Conservation (phyloP, 352 stramenopile species). For the Pythium phragmiticola region DNA sequence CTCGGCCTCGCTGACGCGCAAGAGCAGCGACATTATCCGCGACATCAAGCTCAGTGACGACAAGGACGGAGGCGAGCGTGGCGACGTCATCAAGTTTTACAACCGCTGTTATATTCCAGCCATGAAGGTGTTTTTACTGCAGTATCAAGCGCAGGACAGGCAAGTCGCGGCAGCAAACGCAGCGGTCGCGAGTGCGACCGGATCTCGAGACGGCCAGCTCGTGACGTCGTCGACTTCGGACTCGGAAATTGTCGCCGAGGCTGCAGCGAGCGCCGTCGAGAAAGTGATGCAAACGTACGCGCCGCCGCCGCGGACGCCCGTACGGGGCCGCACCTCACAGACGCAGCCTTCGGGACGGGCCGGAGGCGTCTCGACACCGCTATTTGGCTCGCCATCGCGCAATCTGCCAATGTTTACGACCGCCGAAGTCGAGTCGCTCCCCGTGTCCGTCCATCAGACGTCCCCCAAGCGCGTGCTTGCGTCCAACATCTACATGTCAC, state of each 20-base stretch:
- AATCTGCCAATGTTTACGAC: slow-evolving; percentile 56
- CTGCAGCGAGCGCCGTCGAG: slow-evolving; percentile 65
- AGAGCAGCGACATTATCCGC: slow-evolving; percentile 67
- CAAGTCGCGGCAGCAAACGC: slow-evolving; percentile 76
- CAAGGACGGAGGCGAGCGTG: slow-evolving; percentile 32
- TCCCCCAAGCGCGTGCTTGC: slow-evolving; percentile 77
- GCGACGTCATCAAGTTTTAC: slow-evolving; percentile 91
- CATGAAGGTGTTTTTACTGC: slow-evolving; percentile 86
- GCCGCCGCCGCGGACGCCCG: slow-evolving; percentile 38
- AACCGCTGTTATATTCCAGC: slow-evolving; percentile 79
- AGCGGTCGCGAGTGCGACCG: slow-evolving; percentile 44
- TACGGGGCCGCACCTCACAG: slow-evolving; percentile 23
- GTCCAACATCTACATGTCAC: slow-evolving; percentile 88
- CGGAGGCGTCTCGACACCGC: slow-evolving; percentile 28
- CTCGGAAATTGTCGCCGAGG: slow-evolving; percentile 76
- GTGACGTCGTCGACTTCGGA: slow-evolving; percentile 62
- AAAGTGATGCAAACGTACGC: slow-evolving; percentile 56
- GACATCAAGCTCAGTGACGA: slow-evolving; percentile 69
- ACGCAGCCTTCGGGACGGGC: not conserved
- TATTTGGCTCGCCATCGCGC: slow-evolving; percentile 44
- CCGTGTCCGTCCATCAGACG: slow-evolving; percentile 70
- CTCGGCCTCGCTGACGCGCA: slow-evolving; percentile 35
- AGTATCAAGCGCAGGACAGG: slow-evolving; percentile 83
- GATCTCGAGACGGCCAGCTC: slow-evolving; percentile 34
- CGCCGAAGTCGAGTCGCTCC: slow-evolving; percentile 75